Evolutionary conservation across 2,329 filamentous ascomycete species (phyloP).

Genomic region (Alternaria tenuissima): DNA sequence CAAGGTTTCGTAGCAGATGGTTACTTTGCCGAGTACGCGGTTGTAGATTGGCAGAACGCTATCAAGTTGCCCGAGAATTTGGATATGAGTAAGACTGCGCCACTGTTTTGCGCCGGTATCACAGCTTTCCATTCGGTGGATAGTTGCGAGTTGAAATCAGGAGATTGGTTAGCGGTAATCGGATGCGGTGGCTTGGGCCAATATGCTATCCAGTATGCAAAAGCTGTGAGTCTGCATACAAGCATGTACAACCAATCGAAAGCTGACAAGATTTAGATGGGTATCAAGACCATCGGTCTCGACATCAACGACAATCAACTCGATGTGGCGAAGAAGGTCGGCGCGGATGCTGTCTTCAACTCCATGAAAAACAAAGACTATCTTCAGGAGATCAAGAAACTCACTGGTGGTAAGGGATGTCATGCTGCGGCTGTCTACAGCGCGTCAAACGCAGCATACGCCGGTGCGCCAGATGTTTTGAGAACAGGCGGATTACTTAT

Average conservation of each 20-base stretch:
- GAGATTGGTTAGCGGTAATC: slow-evolving; percentile 55
- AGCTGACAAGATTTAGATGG: slow-evolving; percentile 41
- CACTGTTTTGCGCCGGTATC: slow-evolving; percentile 62
- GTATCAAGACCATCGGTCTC: slow-evolving; percentile 54
- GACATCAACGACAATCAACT: slow-evolving; percentile 57
- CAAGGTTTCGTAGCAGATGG: slow-evolving; percentile 56
- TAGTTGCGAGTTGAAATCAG: slow-evolving; percentile 42
- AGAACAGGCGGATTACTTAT: slow-evolving; percentile 53
- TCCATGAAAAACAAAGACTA: slow-evolving; percentile 52
- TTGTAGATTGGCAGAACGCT: slow-evolving; percentile 57
- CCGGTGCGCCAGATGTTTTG: slow-evolving; percentile 48
- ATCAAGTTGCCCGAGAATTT: slow-evolving; percentile 51
- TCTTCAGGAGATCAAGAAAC: slow-evolving; percentile 51
- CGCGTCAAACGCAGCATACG: slow-evolving; percentile 50
- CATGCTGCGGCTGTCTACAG: slow-evolving; percentile 56
- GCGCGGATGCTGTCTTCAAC: slow-evolving; percentile 56
- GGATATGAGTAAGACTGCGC: slow-evolving; percentile 50
- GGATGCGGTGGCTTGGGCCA: slow-evolving; percentile 58
- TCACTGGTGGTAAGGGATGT: slow-evolving; percentile 52
- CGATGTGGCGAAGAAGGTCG: slow-evolving; percentile 50
- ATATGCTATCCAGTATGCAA: slow-evolving; percentile 58
- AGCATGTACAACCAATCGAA: neutral
- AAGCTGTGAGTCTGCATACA: slow-evolving; percentile 39
- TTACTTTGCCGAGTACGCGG: slow-evolving; percentile 59
- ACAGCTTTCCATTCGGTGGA: slow-evolving; percentile 51